Base-by-base conservation (phyloP, 345 rosid species). In the Tarenaya hassleriana region DNA sequence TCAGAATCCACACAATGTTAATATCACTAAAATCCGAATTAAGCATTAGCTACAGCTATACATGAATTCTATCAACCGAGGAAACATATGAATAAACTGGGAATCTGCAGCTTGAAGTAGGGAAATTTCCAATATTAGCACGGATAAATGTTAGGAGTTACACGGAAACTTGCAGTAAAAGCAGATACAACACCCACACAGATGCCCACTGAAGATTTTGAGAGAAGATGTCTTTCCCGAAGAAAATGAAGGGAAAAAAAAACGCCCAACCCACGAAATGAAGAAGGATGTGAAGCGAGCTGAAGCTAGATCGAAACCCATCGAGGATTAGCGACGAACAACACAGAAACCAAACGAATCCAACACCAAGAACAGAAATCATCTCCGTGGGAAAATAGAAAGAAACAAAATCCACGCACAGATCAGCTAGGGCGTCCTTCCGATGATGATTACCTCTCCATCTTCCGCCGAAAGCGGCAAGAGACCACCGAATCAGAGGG, bases 361-460 rank as follows among this genome's bases (percentile, higher is more conserved):
- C 13, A 52, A n/a, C 39, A 56, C 37, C 21, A 34, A n/a, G 31
- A 34, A 15, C 27, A 60, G 13, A 20, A 6, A 68, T 31, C 5
- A 17, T 12, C 8, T 3, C 52, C 7, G 34, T 18, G 27, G 7
- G 32, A 16, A 43, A 4, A 18, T 16, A 8, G 19, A n/a, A 39
- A n/a, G 38, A 7, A n/a, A 40, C 3, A 50, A 48, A 19, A 17
- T 9, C 13, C 52, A 35, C n/a, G 13, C 13, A 10, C 11, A 35
- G 50, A 56, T 50, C 41, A 35, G 53, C 7, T 10, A 46, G 5
- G 16, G 16, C 8, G 21, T 7, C 5, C 24, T 50, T 31, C 17
- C 8, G n/a, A n/a, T n/a, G 14, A 53, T 19, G 8, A 11, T 67
- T 74, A 84, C 94, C 90, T 74, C 48, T 60, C 74, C 75, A 76